Percentiles rank a stretch among this genome's conserved stretches.
Evolutionary conservation across 2,329 filamentous ascomycete genomes (phyloP).

Genomic region (Tetracladium maxilliforme): DNA sequence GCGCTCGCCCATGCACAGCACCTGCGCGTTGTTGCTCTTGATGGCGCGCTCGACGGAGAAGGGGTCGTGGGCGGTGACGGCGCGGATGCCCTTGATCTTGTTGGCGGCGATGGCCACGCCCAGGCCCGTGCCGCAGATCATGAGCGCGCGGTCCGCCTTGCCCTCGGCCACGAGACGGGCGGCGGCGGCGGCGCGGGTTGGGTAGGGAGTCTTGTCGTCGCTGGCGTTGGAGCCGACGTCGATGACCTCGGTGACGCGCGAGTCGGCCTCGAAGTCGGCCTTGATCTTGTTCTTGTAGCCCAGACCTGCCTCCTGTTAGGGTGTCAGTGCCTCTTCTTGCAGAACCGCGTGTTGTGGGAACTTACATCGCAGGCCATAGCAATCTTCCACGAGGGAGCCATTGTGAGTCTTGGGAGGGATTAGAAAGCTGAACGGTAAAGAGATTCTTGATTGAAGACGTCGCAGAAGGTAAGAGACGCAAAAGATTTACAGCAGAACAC

Average conservation of each 20-base stretch:
- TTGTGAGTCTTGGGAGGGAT: conserved; percentile 11
- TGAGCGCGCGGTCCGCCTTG: conserved; percentile 59
- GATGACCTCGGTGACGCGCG: conserved; percentile 49
- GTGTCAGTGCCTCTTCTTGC: too few species aligned
- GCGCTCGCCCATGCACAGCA: conserved; percentile 73
- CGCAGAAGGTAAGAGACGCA: too few species aligned
- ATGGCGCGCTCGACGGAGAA: conserved; percentile 73
- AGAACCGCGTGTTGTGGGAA: conserved; percentile 3
- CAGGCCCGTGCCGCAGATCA: conserved; percentile 77
- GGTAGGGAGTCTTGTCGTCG: conserved; percentile 68
- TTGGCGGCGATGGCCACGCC: conserved; percentile 83
- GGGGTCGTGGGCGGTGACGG: conserved; percentile 80
- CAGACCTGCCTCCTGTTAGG: conserved; percentile 50
- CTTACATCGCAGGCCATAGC: conserved; percentile 38
- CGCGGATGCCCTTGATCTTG: conserved; percentile 70
- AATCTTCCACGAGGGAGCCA: conserved; percentile 35
- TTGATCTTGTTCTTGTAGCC: conserved; percentile 70
- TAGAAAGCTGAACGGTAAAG: too few species aligned
- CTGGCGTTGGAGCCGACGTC: conserved; percentile 56
- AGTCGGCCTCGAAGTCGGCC: conserved; percentile 51
- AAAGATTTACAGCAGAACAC: too few species aligned
- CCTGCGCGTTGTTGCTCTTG: conserved; percentile 75
- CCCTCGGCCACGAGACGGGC: conserved; percentile 46
- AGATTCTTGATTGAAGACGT: too few species aligned
- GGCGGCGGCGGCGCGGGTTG: conserved; percentile 61